These are phyloP conservation scores for Colletotrichum sp. DNA, from an alignment of 2,329 filamentous ascomycete species.

Conservation along the genomic window DNA sequence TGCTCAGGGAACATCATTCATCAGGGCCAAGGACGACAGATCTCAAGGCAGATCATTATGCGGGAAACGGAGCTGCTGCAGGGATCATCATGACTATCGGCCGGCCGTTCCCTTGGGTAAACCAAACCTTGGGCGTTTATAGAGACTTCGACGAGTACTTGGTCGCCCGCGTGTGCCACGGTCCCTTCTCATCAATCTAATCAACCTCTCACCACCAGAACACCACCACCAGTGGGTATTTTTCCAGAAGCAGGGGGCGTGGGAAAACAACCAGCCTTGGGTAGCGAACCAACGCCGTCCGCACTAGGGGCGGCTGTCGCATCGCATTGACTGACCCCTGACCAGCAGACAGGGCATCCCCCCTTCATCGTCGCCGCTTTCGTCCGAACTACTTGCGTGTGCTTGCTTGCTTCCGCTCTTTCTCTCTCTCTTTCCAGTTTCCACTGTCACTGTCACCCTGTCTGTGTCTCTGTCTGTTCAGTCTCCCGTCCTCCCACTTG, in stretches of 20 bases:
- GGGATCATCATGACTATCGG: conserved; percentile 1
- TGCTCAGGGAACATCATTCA: background rate
- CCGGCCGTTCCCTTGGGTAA: conserved; percentile 1
- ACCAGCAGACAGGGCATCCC: background rate
- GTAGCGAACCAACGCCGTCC: background rate
- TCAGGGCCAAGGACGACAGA: background rate
- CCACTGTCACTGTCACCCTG: background rate
- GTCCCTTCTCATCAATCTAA: background rate
- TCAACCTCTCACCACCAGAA: conserved; percentile 17
- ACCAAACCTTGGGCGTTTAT: background rate
- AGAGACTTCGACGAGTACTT: background rate
- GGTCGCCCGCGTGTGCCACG: background rate
- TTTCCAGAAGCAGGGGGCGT: conserved; percentile 3
- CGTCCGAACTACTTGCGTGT: conserved; percentile 18
- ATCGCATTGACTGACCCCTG: conserved; percentile 19
- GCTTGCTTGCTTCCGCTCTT: background rate
- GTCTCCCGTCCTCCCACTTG: background rate
- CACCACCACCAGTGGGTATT: conserved; percentile 6
- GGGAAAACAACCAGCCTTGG: background rate
- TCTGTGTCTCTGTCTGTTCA: background rate
- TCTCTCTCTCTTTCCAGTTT: background rate
- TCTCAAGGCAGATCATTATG: conserved; percentile 2
- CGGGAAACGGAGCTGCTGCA: background rate
- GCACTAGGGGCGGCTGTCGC: conserved; percentile 15
- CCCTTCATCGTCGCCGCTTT: background rate